A percentile compares a stretch with the other conserved stretches of the same genome.
Evolutionary conservation across 805 yeast species (phyloP).

Genomic region (Pichia eremophila): DNA sequence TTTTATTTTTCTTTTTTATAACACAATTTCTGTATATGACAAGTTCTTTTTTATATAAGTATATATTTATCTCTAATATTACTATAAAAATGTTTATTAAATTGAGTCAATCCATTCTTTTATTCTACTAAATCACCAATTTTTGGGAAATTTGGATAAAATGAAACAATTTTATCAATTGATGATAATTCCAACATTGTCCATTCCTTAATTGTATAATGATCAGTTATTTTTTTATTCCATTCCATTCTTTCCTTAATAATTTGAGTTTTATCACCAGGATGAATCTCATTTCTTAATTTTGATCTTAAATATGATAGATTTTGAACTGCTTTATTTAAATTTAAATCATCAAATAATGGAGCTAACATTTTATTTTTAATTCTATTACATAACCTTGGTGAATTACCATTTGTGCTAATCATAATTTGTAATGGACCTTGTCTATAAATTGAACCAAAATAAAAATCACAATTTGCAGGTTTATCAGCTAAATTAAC

Average conservation of each 20-base stretch:
- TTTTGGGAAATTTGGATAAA: slow-evolving; percentile 41
- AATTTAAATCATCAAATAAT: slow-evolving; percentile 30
- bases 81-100: too few relatives aligned
- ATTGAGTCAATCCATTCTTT: too few relatives aligned
- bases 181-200: slow-evolving; percentile 31
- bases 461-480: slow-evolving; percentile 74
- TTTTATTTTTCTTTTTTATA: too few relatives aligned
- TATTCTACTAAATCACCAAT: not conserved
- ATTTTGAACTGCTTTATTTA: slow-evolving; percentile 50
- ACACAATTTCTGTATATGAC: too few relatives aligned
- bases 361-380: slow-evolving; percentile 47
- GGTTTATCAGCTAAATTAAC: slow-evolving; percentile 84
- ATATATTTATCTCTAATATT: too few relatives aligned
- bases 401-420: slow-evolving; percentile 75
- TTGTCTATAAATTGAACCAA: slow-evolving; percentile 66
- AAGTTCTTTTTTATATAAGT: too few relatives aligned
- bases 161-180: slow-evolving; percentile 33
- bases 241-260: slow-evolving; percentile 62
- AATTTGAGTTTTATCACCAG: slow-evolving; percentile 36
- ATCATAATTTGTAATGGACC: slow-evolving; percentile 76
- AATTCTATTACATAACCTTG: slow-evolving; percentile 55
- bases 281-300: slow-evolving; percentile 33
- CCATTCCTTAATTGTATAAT: slow-evolving; percentile 50
- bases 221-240: slow-evolving; percentile 59
- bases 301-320: slow-evolving; percentile 46